Evolutionary conservation across 805 yeast genomes (phyloP).

Genomic region (Ascoidea rubescens): DNA sequence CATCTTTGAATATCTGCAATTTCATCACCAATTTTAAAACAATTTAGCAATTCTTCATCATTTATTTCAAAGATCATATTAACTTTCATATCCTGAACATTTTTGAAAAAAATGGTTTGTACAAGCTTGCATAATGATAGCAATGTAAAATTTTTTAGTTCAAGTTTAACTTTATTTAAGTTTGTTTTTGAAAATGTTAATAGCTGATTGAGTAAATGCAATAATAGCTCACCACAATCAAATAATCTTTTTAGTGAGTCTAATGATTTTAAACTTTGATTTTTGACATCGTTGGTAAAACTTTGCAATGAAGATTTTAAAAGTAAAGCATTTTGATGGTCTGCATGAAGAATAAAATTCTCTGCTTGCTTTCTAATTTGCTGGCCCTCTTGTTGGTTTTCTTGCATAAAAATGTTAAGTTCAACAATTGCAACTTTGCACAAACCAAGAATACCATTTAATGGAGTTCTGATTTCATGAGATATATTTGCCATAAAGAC

Average conservation of each 20-base stretch:
- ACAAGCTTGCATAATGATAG: slow-evolving; percentile 77
- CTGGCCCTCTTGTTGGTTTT: neutral
- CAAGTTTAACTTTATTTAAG: slow-evolving; percentile 68
- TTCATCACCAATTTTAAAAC: neutral
- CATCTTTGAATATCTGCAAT: neutral
- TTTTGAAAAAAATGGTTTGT: slow-evolving; percentile 69
- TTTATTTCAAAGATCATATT: slow-evolving; percentile 44
- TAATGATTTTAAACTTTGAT: slow-evolving; percentile 1
- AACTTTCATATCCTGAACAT: slow-evolving; percentile 68
- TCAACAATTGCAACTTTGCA: slow-evolving; percentile 91
- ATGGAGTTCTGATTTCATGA: slow-evolving; percentile 88
- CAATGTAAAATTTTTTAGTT: slow-evolving; percentile 67
- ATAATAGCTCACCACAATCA: slow-evolving; percentile 78
- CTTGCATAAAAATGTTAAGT: slow-evolving; percentile 7
- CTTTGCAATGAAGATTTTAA: neutral
- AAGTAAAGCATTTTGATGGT: neutral
- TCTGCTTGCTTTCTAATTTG: neutral
- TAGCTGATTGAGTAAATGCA: slow-evolving; percentile 83
- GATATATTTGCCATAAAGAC: slow-evolving; percentile 86
- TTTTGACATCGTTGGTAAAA: slow-evolving; percentile 1
- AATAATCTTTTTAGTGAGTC: slow-evolving; percentile 47
- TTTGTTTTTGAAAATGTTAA: slow-evolving; percentile 90
- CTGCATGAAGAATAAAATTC: neutral
- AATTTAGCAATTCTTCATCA: slow-evolving; percentile 1
- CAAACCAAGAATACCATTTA: slow-evolving; percentile 94